A percentile compares a stretch with the other conserved stretches of the same genome.
These are phyloP conservation scores for Blastocystis sp. DNA, from an alignment of 352 stramenopile genomes.

Conservation along the genomic window DNA sequence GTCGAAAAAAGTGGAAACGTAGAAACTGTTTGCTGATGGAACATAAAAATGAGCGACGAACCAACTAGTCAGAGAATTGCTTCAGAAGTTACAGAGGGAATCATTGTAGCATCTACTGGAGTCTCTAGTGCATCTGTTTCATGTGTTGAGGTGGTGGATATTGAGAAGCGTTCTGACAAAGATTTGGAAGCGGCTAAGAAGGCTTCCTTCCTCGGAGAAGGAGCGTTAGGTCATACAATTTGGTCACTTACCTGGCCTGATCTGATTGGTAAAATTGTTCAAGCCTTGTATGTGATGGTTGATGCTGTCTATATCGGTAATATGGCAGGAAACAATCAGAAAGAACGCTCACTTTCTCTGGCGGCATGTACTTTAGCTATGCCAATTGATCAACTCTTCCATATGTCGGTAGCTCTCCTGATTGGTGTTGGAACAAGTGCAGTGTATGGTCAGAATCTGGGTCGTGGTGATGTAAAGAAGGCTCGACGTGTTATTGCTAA, in stretches of 20 bases:
- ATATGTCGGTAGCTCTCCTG: conserved; percentile 39
- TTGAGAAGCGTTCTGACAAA: background rate
- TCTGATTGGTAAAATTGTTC: conserved; percentile 59
- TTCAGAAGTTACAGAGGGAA: background rate
- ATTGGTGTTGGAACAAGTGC: conserved; percentile 47
- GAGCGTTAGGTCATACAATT: conserved; percentile 18
- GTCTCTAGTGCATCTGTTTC: conserved; percentile 18
- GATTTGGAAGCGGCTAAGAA: conserved; percentile 48
- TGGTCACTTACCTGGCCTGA: conserved; percentile 58
- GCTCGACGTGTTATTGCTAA: conserved; percentile 37
- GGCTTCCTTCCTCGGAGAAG: conserved; percentile 53
- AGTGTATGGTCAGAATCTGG: conserved; percentile 44
- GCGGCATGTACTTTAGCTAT: conserved; percentile 38
- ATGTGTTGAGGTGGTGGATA: background rate
- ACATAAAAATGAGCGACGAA: background rate
- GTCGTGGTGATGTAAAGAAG: conserved; percentile 15
- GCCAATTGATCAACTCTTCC: conserved; percentile 56
- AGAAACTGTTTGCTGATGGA: background rate
- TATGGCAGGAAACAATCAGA: conserved; percentile 56
- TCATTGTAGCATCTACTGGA: conserved; percentile 19
- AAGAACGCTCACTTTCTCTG: conserved; percentile 32
- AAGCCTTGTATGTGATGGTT: conserved; percentile 37
- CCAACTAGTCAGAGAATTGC: background rate
- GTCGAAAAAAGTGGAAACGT: conserved; percentile 1
- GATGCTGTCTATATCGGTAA: conserved; percentile 66